Evolutionary conservation across 1,284 basidiomycete species (phyloP).

Genomic region (Caloboletus firmus): DNA sequence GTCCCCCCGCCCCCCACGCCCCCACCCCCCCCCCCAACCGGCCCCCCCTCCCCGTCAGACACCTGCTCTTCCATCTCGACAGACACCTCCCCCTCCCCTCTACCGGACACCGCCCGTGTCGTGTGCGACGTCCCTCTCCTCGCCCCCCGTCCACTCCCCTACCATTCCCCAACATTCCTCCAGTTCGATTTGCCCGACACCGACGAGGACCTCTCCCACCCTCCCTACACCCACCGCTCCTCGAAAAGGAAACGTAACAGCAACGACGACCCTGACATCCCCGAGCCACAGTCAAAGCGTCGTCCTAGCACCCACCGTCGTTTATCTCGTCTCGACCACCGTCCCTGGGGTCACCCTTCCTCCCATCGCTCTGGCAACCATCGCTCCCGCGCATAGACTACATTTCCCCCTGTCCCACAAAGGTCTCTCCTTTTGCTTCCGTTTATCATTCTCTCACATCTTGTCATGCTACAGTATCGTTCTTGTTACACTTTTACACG

Average conservation of each 20-base stretch:
- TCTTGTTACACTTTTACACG: constrained; percentile 11
- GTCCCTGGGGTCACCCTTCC: constrained; percentile 10
- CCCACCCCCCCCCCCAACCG: constrained; percentile 20
- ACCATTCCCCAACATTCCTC: constrained; percentile 66
- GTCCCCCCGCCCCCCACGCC: too few species aligned
- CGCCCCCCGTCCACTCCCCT: constrained; percentile 65
- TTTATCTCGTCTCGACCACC: constrained; percentile 18
- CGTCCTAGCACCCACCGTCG: constrained; percentile 20
- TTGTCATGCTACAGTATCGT: constrained; percentile 9
- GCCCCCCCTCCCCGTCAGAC: constrained; percentile 46
- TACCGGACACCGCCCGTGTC: constrained; percentile 41
- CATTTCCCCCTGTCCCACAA: constrained; percentile 7
- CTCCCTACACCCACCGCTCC: constrained; percentile 55
- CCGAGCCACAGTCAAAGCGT: constrained; percentile 27
- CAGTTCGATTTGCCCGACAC: constrained; percentile 65
- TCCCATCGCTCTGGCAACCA: constrained; percentile 21
- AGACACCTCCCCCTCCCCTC: constrained; percentile 22
- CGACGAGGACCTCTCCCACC: constrained; percentile 68
- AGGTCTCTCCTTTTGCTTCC: constrained; percentile 7
- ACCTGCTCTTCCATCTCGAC: constrained; percentile 30
- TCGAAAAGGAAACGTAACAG: constrained; percentile 55
- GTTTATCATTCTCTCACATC: constrained; percentile 21
- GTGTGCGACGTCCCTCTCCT: constrained; percentile 64
- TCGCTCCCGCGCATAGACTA: constrained; percentile 18
- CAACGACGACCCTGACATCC: constrained; percentile 26